Percentiles rank a stretch among this genome's conserved stretches.
Conservation (phyloP, 495 filamentous ascomycete species). For the Eremomyces bilateralis region DNA sequence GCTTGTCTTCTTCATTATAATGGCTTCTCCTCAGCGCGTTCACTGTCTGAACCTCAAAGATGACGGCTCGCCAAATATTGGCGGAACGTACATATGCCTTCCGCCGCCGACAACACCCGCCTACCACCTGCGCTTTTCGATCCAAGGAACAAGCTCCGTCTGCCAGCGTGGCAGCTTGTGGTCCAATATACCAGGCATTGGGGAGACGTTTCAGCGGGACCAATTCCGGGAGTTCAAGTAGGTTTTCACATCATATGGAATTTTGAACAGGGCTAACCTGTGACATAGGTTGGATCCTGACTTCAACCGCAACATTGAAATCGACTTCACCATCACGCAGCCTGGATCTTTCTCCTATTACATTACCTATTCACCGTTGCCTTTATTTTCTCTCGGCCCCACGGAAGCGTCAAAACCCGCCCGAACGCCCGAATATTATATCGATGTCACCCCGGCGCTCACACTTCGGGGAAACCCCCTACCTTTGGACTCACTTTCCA, state of each 20-base stretch:
- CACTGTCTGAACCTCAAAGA: slow-evolving; percentile 82
- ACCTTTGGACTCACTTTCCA: slow-evolving; percentile 66
- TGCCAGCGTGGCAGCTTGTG: slow-evolving; percentile 82
- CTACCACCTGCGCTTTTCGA: slow-evolving; percentile 70
- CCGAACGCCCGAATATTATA: slow-evolving; percentile 62
- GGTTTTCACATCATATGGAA: slow-evolving; percentile 13
- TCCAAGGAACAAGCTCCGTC: slow-evolving; percentile 91
- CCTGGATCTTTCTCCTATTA: slow-evolving; percentile 96
- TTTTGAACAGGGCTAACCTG: neutral
- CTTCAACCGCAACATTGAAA: slow-evolving; percentile 78
- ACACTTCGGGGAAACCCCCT: slow-evolving; percentile 43
- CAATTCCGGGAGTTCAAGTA: slow-evolving; percentile 76
- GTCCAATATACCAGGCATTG: slow-evolving; percentile 76
- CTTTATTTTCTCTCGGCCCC: slow-evolving; percentile 42
- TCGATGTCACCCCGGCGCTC: slow-evolving; percentile 78
- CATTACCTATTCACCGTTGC: slow-evolving; percentile 74
- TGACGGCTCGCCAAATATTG: slow-evolving; percentile 73
- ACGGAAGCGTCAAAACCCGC: slow-evolving; percentile 24
- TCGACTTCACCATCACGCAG: slow-evolving; percentile 60
- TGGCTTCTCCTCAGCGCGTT: slow-evolving; percentile 21
- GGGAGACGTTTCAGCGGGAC: slow-evolving; percentile 48
- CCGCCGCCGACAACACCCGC: slow-evolving; percentile 46
- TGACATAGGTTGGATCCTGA: slow-evolving; percentile 54
- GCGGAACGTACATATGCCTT: slow-evolving; percentile 78
- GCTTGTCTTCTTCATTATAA: neutral